Conservation (phyloP, 352 stramenopile genomes). For the Paralagenidium karlingii region DNA sequence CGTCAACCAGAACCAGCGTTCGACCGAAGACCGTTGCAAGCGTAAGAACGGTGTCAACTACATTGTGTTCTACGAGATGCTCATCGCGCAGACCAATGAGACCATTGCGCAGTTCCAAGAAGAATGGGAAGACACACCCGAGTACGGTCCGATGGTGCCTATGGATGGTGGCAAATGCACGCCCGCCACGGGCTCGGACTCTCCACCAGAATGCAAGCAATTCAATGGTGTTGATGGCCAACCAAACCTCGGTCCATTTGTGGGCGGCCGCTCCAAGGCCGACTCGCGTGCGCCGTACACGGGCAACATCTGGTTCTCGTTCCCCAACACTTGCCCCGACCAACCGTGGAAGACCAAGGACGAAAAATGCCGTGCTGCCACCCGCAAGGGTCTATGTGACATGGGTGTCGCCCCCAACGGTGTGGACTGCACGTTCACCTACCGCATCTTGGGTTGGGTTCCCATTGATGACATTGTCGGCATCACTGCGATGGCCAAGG, state of each 20-base stretch:
- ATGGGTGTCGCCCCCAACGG: conserved; percentile 36
- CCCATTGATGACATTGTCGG: conserved; percentile 61
- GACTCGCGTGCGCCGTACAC: conserved; percentile 54
- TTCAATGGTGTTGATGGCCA: conserved; percentile 9
- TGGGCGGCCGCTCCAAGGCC: conserved; percentile 18
- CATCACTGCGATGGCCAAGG: conserved; percentile 44
- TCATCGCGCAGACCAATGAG: conserved; percentile 66
- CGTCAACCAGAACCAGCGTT: conserved; percentile 46
- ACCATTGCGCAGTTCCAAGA: conserved; percentile 51
- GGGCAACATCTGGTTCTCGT: conserved; percentile 74
- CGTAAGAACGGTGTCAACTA: conserved; percentile 76
- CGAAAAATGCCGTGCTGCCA: conserved; percentile 11
- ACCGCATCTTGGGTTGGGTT: conserved; percentile 55
- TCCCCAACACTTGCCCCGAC: conserved; percentile 52
- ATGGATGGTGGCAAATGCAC: conserved; percentile 57
- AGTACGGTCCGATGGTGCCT: conserved; percentile 55
- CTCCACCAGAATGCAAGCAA: conserved; percentile 11
- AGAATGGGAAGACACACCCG: conserved; percentile 19
- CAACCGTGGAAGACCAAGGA: conserved; percentile 29
- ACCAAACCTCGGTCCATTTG: conserved; percentile 16
- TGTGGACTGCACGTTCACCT: conserved; percentile 53
- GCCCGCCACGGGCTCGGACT: conserved; percentile 18
- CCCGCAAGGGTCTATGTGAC: conserved; percentile 28
- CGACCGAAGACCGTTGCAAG: conserved; percentile 27
- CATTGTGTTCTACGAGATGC: conserved; percentile 75